Evolutionary conservation across 495 filamentous ascomycete species (phyloP).

Genomic region (Penicillium bialowiezense): DNA sequence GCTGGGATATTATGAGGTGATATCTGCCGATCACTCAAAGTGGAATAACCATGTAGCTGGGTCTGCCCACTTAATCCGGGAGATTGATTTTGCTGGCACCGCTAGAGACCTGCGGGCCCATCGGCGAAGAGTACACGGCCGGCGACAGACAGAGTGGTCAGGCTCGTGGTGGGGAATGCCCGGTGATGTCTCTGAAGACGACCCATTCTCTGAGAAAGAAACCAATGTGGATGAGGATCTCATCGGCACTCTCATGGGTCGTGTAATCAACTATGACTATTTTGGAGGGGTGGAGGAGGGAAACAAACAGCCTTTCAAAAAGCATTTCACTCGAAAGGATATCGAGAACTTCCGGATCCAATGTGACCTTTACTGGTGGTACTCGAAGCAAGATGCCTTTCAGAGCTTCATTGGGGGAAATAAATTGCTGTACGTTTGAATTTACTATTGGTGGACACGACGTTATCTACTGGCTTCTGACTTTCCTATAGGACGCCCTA

Average conservation of each 20-base stretch:
- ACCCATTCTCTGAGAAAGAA: slow-evolving; percentile 46
- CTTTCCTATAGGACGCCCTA: slow-evolving; percentile 84
- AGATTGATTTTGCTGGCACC: slow-evolving; percentile 74
- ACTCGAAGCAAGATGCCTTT: slow-evolving; percentile 85
- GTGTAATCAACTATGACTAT: slow-evolving; percentile 43
- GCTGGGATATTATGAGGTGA: slow-evolving; percentile 90
- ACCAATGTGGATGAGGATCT: slow-evolving; percentile 37
- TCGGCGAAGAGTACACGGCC: slow-evolving; percentile 28
- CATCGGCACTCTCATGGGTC: slow-evolving; percentile 44
- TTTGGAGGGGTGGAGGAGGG: slow-evolving; percentile 41
- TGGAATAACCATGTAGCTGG: slow-evolving; percentile 92
- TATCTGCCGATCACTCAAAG: slow-evolving; percentile 90
- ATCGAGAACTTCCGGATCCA: slow-evolving; percentile 76
- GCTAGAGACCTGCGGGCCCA: slow-evolving; percentile 65
- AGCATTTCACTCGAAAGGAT: slow-evolving; percentile 63
- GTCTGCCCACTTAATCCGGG: slow-evolving; percentile 75
- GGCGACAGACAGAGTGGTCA: slow-evolving; percentile 19
- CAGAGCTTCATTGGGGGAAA: slow-evolving; percentile 89
- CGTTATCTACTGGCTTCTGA: too few species aligned
- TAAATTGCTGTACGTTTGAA: slow-evolving; percentile 67
- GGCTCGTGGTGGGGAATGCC: slow-evolving; percentile 9
- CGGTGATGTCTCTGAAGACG: slow-evolving; percentile 28
- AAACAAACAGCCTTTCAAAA: slow-evolving; percentile 14
- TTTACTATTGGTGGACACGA: not conserved
- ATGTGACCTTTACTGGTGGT: slow-evolving; percentile 96